These are phyloP conservation scores for Tuber microsphaerosporum DNA, from an alignment of 495 filamentous ascomycete species.

Conservation along the genomic window DNA sequence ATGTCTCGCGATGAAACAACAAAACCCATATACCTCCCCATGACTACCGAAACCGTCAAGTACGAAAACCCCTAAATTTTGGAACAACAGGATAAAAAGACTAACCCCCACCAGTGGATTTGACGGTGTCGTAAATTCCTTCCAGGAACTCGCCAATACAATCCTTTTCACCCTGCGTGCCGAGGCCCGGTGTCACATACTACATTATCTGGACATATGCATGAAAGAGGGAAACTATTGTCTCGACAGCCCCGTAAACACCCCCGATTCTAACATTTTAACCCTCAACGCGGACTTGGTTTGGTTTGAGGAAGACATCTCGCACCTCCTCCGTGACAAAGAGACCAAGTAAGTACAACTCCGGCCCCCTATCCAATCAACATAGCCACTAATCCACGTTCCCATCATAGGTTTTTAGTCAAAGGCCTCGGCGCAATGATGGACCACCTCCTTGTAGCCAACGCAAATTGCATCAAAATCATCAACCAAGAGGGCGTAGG, in stretches of 20 bases:
- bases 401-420: conserved; percentile 55
- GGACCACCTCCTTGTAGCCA: conserved; percentile 61
- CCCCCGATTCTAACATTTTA: conserved; percentile 71
- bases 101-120: conserved; percentile 56
- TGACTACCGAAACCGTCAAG: conserved; percentile 75
- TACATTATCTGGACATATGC: conserved; percentile 58
- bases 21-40: conserved; percentile 70
- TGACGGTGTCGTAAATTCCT: conserved; percentile 73
- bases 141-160: conserved; percentile 65
- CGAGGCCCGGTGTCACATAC: conserved; percentile 73
- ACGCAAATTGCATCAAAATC: conserved; percentile 55
- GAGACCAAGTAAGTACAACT: conserved; percentile 46
- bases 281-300: conserved; percentile 72
- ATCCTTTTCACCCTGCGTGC: conserved; percentile 78
- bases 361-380: not conserved
- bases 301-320: conserved; percentile 71
- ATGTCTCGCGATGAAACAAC: conserved; percentile 52
- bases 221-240: conserved; percentile 61
- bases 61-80: conserved; percentile 44
- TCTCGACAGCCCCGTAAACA: conserved; percentile 63
- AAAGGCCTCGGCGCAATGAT: conserved; percentile 65
- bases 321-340: conserved; percentile 58
- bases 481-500: conserved; percentile 71
- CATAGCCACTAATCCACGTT: not conserved
- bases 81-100: conserved; percentile 13